phyloP scores from a whole-genome alignment of 129 eudicot species.

The Lactuca sativa region DNA sequence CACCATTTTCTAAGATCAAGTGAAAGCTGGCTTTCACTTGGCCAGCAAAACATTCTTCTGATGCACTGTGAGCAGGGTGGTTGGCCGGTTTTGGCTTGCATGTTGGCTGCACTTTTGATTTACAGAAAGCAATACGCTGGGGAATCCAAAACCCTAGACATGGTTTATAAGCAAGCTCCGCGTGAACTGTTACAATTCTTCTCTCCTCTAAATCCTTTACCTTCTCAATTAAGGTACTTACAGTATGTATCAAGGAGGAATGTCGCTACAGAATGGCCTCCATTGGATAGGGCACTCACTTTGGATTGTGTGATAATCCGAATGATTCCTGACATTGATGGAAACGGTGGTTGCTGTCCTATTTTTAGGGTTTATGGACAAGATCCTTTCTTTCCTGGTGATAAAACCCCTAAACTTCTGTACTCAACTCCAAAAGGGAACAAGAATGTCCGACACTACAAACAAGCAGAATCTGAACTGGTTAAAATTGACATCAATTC shows the following conservation, averaged over 20 bases:
- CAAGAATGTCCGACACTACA: slow-evolving; percentile 62
- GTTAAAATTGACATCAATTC: slow-evolving; percentile 86
- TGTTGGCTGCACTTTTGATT: slow-evolving; percentile 78
- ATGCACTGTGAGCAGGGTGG: slow-evolving; percentile 90
- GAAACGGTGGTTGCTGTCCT: slow-evolving; percentile 77
- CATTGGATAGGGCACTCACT: slow-evolving; percentile 61
- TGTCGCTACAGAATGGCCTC: slow-evolving; percentile 77
- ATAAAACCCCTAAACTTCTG: slow-evolving; percentile 61
- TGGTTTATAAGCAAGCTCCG: slow-evolving; percentile 85
- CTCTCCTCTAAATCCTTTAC: slow-evolving; percentile 68
- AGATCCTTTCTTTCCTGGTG: slow-evolving; percentile 58
- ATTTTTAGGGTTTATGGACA: slow-evolving; percentile 77
- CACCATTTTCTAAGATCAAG: slow-evolving; percentile 78
- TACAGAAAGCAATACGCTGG: slow-evolving; percentile 62
- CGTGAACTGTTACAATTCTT: slow-evolving; percentile 64
- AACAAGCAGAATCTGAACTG: slow-evolving; percentile 85
- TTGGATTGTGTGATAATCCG: slow-evolving; percentile 76
- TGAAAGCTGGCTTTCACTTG: slow-evolving; percentile 85
- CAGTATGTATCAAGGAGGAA: slow-evolving; percentile 78
- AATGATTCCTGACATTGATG: slow-evolving; percentile 67
- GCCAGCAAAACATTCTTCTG: slow-evolving; percentile 72
- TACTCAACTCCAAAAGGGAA: slow-evolving; percentile 66
- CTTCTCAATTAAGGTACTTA: slow-evolving; percentile 79
- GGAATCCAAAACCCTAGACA: slow-evolving; percentile 70
- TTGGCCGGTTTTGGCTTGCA: slow-evolving; percentile 86